Conservation (phyloP, 176 grass and related monocot species). For the Triticum aestivum region DNA sequence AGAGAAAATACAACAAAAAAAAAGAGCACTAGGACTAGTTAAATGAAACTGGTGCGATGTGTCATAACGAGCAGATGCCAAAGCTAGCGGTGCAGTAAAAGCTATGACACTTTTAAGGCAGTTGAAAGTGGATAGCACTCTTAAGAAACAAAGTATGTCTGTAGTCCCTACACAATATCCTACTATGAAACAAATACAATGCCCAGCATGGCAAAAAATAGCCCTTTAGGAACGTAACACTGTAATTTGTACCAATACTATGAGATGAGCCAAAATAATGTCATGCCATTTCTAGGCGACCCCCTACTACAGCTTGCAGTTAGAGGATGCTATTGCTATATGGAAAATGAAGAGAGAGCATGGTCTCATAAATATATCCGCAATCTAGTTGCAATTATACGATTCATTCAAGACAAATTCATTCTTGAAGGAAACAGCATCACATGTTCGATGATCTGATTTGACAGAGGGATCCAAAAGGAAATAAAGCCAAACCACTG, state of each 20-base stretch:
- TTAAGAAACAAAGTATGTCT: not conserved
- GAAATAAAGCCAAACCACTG: not conserved
- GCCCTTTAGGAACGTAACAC: not conserved
- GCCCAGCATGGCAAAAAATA: not conserved
- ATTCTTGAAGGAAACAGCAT: not conserved
- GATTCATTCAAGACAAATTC: conserved; percentile 5
- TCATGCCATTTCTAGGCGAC: not conserved
- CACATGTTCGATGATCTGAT: not conserved
- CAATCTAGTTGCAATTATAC: not conserved
- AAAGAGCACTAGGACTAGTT: not conserved
- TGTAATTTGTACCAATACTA: not conserved
- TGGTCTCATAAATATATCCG: not conserved
- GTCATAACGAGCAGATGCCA: not conserved
- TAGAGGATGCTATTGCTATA: not conserved
- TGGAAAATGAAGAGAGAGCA: not conserved
- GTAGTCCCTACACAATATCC: not conserved
- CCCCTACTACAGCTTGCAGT: not conserved
- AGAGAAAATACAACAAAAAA: not conserved
- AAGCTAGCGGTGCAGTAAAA: not conserved
- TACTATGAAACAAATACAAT: not conserved
- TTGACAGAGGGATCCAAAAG: not conserved
- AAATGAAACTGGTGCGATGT: not conserved
- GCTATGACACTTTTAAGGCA: not conserved
- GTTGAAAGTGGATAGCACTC: not conserved
- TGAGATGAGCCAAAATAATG: not conserved